Percentiles rank a stretch among this genome's conserved stretches.
Conservation (phyloP, 306 rosid genomes). For the Medicago ruthenica region DNA sequence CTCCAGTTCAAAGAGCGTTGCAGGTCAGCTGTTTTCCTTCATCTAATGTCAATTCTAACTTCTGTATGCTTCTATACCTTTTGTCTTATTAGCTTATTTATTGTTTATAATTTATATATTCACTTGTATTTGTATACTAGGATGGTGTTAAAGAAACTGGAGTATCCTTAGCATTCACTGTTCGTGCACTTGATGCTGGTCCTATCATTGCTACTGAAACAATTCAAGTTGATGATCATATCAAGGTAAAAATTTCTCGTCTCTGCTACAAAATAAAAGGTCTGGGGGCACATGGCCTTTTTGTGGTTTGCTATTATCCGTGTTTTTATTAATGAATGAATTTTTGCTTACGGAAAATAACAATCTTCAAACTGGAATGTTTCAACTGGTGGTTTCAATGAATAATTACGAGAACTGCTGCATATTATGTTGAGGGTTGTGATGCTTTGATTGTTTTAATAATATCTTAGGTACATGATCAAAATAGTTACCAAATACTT, state of each 20-base stretch:
- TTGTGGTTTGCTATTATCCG: background rate
- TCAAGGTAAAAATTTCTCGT: slow-evolving; percentile 59
- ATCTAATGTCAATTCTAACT: background rate
- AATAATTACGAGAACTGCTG: slow-evolving; percentile 10
- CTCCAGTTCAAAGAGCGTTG: slow-evolving; percentile 91
- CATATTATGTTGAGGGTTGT: slow-evolving; percentile 9
- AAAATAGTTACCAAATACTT: background rate
- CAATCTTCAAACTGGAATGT: background rate
- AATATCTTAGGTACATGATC: background rate
- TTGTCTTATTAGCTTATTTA: background rate
- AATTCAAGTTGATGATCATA: slow-evolving; percentile 67
- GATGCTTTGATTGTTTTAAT: slow-evolving; percentile 8
- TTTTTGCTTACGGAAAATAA: background rate
- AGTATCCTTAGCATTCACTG: slow-evolving; percentile 90
- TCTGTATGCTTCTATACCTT: too few species aligned
- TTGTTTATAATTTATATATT: background rate
- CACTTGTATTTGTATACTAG: slow-evolving; percentile 42
- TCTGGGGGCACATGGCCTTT: background rate
- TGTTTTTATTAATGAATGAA: background rate
- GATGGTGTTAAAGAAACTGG: slow-evolving; percentile 91
- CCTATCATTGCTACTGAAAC: slow-evolving; percentile 76
- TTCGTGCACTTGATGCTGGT: slow-evolving; percentile 91
- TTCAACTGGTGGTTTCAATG: slow-evolving; percentile 25
- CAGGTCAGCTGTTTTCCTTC: slow-evolving; percentile 56
- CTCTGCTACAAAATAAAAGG: slow-evolving; percentile 1